These are phyloP conservation scores for Aspergillus spinulosporus DNA, from an alignment of 2,329 filamentous ascomycete species.

Conservation along the genomic window DNA sequence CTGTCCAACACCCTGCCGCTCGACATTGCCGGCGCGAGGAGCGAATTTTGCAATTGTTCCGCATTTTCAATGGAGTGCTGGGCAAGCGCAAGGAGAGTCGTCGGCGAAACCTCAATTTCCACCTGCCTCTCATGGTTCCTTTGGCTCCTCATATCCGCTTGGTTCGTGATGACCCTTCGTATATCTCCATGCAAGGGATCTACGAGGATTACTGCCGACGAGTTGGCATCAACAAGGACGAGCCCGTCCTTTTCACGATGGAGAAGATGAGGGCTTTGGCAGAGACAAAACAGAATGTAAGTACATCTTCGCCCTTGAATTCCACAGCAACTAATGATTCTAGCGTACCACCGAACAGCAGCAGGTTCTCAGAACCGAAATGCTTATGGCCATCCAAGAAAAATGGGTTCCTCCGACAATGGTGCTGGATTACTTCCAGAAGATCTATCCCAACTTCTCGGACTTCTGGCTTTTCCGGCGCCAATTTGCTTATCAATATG, in stretches of 20 bases:
- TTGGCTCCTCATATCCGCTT: conserved; percentile 92
- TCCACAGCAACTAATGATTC: conserved; percentile 29
- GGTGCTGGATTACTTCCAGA: conserved; percentile 84
- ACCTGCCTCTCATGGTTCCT: conserved; percentile 91
- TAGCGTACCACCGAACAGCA: conserved; percentile 63
- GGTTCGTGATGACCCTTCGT: conserved; percentile 92
- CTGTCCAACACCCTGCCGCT: conserved; percentile 92
- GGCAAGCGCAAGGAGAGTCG: conserved; percentile 92
- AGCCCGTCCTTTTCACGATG: conserved; percentile 91
- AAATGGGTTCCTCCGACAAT: conserved; percentile 85
- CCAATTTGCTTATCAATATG: conserved; percentile 94
- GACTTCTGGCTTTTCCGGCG: conserved; percentile 99
- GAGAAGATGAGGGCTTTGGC: conserved; percentile 81
- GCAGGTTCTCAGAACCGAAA: conserved; percentile 76
- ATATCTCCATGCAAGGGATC: conserved; percentile 89
- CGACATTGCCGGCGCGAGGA: conserved; percentile 92
- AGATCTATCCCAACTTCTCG: conserved; percentile 80
- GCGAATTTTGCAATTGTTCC: conserved; percentile 91
- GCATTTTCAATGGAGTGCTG: conserved; percentile 92
- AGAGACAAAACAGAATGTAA: conserved; percentile 63
- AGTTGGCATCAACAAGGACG: conserved; percentile 86
- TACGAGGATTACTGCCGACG: conserved; percentile 95
- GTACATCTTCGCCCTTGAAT: conserved; percentile 17
- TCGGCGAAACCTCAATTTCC: conserved; percentile 91
- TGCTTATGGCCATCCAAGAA: conserved; percentile 91